Conservation (phyloP, 2,329 filamentous ascomycete species). For the Fusarium neocosmosporiellum region DNA sequence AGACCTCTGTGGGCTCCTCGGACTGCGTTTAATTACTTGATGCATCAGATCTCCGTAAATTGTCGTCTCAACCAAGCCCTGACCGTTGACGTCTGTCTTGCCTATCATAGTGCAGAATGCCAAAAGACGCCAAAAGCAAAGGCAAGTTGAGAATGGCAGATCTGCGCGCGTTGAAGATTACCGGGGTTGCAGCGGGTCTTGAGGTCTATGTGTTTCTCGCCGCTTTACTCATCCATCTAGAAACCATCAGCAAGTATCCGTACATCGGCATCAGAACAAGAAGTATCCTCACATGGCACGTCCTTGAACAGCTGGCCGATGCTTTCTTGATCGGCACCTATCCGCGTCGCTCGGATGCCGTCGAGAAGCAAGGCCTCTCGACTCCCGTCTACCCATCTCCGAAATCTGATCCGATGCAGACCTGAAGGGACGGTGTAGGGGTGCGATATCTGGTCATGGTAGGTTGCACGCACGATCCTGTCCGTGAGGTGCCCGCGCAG, state of each 20-base stretch:
- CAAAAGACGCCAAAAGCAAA: constrained; percentile 17
- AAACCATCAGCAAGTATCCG: not conserved
- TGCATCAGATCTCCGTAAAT: constrained; percentile 13
- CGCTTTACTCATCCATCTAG: not conserved
- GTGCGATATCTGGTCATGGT: constrained; percentile 6
- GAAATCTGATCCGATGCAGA: constrained; percentile 6
- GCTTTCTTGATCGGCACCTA: constrained; percentile 34
- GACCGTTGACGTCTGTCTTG: constrained; percentile 10
- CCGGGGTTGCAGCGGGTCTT: constrained; percentile 18
- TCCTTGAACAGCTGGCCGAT: constrained; percentile 35
- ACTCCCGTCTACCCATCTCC: not conserved
- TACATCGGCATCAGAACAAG: constrained; percentile 9
- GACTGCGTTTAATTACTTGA: constrained; percentile 10
- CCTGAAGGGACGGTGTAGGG: constrained; percentile 5
- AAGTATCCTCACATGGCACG: constrained; percentile 4
- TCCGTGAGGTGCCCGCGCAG: constrained; percentile 14
- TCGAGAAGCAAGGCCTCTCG: constrained; percentile 16
- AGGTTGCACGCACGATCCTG: not conserved
- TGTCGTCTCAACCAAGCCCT: constrained; percentile 15
- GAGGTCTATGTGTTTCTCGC: not conserved
- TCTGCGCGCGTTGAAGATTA: constrained; percentile 23
- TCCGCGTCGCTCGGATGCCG: constrained; percentile 27
- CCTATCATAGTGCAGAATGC: constrained; percentile 6
- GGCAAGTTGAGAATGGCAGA: constrained; percentile 13
- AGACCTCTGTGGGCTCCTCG: constrained; percentile 5